phyloP scores from a whole-genome alignment of 176 grass and related monocot genomes.

The Lolium multiflorum region DNA sequence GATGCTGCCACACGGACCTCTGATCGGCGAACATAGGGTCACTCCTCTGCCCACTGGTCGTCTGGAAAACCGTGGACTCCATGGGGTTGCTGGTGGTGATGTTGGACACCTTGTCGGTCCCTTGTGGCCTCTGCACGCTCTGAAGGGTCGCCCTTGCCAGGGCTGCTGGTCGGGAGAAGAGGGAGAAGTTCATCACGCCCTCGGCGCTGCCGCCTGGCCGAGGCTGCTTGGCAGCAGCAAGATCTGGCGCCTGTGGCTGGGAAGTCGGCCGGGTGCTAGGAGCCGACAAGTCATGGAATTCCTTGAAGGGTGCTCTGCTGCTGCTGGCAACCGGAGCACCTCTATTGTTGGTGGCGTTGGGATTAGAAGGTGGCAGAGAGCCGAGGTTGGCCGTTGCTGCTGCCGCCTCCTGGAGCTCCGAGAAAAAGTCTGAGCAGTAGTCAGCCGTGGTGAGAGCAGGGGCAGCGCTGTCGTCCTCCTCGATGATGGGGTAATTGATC shows the following conservation, averaged over 20 bases:
- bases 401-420: slow-evolving; percentile 52
- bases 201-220: slow-evolving; percentile 29
- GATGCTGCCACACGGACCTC: slow-evolving; percentile 30
- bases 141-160: slow-evolving; percentile 55
- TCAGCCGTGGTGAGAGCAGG: slow-evolving; percentile 31
- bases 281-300: slow-evolving; percentile 24
- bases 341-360: slow-evolving; percentile 40
- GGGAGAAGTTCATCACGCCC: slow-evolving; percentile 58
- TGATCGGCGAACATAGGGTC: slow-evolving; percentile 26
- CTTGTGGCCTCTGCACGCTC: slow-evolving; percentile 46
- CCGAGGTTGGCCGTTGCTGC: slow-evolving; percentile 18
- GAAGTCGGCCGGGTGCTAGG: slow-evolving; percentile 15
- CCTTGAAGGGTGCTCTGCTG: slow-evolving; percentile 41
- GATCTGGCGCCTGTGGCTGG: slow-evolving; percentile 34
- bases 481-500: slow-evolving; percentile 53
- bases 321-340: not conserved
- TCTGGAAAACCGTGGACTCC: slow-evolving; percentile 46
- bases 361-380: slow-evolving; percentile 33
- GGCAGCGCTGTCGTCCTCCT: slow-evolving; percentile 33
- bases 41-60: slow-evolving; percentile 10
- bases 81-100: slow-evolving; percentile 42
- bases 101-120: slow-evolving; percentile 51
- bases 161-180: slow-evolving; percentile 57
- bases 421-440: slow-evolving; percentile 57
- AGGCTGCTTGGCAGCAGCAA: slow-evolving; percentile 32